A percentile compares a stretch with the other conserved stretches of the same genome.
Evolutionary conservation across 306 rosid species (phyloP).

Genomic region (Lagenaria siceraria): DNA sequence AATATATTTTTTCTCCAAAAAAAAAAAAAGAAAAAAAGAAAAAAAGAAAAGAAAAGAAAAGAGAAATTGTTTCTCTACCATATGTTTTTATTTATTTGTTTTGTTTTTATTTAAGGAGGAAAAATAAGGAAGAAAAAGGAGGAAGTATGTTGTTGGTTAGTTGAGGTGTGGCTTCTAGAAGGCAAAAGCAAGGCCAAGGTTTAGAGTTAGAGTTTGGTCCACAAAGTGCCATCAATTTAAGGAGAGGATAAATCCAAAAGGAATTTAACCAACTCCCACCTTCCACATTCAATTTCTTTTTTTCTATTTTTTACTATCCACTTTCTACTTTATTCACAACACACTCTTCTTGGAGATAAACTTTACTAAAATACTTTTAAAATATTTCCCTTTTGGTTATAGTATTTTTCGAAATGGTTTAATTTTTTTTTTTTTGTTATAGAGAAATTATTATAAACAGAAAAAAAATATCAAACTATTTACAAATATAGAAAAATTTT

Average conservation of each 20-base stretch:
- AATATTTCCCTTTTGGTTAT: too few relatives aligned
- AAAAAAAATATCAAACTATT: too few relatives aligned
- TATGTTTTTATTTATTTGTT: not conserved
- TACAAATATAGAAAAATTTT: too few relatives aligned
- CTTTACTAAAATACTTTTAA: too few relatives aligned
- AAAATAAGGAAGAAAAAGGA: not conserved
- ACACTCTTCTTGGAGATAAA: too few relatives aligned
- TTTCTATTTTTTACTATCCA: not conserved
- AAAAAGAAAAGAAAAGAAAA: too few relatives aligned
- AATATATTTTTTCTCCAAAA: not conserved
- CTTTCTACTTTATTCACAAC: too few relatives aligned
- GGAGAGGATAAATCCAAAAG: not conserved
- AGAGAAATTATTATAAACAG: too few relatives aligned
- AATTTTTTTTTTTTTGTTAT: too few relatives aligned
- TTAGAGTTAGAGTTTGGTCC: not conserved
- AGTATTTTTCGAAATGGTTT: too few relatives aligned
- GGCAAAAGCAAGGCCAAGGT: not conserved
- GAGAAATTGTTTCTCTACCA: not conserved
- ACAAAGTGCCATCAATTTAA: not conserved
- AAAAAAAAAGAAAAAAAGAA: too few relatives aligned
- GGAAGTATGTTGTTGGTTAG: not conserved
- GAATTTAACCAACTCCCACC: not conserved
- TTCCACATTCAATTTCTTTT: not conserved
- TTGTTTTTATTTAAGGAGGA: not conserved
- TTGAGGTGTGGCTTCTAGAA: not conserved